These are phyloP conservation scores for Verticillium isaacii DNA, from an alignment of 2,329 filamentous ascomycete genomes.

Conservation along the genomic window DNA sequence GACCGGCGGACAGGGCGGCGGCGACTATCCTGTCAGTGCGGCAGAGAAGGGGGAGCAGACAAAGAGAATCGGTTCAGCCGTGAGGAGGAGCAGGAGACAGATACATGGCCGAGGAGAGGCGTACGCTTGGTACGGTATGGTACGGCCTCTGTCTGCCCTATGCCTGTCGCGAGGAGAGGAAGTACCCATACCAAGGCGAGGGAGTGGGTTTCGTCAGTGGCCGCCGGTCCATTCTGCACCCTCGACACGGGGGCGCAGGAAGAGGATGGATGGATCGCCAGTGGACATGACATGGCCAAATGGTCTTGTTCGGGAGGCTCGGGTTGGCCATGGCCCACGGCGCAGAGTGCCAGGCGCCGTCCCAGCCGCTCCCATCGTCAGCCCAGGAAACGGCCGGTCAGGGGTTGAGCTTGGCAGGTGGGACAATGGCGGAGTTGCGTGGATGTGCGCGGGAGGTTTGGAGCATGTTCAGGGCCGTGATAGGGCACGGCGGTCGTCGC, in stretches of 20 bases:
- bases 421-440: not conserved
- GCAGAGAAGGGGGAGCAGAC: not conserved
- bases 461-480: not conserved
- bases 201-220: not conserved
- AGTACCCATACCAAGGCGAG: not conserved
- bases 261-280: not conserved
- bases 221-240: not conserved
- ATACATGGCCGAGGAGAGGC: not conserved
- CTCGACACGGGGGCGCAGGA: not conserved
- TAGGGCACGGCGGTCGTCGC: not conserved
- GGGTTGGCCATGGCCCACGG: not conserved
- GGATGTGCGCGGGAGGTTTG: not conserved
- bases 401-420: not conserved
- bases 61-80: not conserved
- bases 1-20: not conserved
- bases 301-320: not conserved
- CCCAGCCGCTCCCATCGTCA: not conserved
- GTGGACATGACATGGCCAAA: not conserved
- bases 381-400: not conserved
- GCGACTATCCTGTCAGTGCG: not conserved
- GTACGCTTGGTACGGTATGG: not conserved
- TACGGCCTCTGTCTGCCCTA: not conserved
- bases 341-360: not conserved
- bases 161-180: not conserved
- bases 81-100: not conserved